These are phyloP conservation scores for Pseudocercospora crystallina DNA, from an alignment of 2,329 filamentous ascomycete genomes.

Conservation along the genomic window DNA sequence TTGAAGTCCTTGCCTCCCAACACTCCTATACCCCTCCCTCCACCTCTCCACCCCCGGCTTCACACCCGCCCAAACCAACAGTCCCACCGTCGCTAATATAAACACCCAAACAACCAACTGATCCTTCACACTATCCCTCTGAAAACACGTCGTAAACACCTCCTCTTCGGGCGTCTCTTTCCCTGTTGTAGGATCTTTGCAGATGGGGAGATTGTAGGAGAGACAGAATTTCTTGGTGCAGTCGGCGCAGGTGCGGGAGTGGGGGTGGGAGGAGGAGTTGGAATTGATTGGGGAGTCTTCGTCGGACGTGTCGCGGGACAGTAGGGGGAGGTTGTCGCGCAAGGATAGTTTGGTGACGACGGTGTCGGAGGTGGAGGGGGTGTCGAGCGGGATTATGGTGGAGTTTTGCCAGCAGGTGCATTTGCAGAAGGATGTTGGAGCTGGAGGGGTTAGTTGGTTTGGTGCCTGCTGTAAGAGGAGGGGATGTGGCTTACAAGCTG, in stretches of 20 bases:
- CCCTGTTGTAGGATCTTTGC: conserved; percentile 44
- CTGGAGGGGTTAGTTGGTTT: conserved; percentile 30
- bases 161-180: conserved; percentile 62
- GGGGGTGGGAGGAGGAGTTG: conserved; percentile 17
- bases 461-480: background rate
- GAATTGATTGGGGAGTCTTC: conserved; percentile 12
- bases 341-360: conserved; percentile 16
- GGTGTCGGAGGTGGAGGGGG: conserved; percentile 34
- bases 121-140: conserved; percentile 67
- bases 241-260: conserved; percentile 57
- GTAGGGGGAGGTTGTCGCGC: conserved; percentile 14
- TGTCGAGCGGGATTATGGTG: conserved; percentile 65
- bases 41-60: conserved; percentile 57
- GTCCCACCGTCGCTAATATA: conserved; percentile 60
- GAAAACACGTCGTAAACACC: conserved; percentile 66
- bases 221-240: conserved; percentile 69
- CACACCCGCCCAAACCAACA: conserved; percentile 60
- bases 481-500: conserved; percentile 41
- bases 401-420: conserved; percentile 68
- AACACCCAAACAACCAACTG: conserved; percentile 66
- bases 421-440: conserved; percentile 68
- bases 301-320: conserved; percentile 8
- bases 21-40: conserved; percentile 16
- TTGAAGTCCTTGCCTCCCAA: no score
- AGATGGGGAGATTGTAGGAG: conserved; percentile 61